These are phyloP conservation scores for Chlamydomonas eustigma DNA, from an alignment of 139 green algal species.

Conservation along the genomic window DNA sequence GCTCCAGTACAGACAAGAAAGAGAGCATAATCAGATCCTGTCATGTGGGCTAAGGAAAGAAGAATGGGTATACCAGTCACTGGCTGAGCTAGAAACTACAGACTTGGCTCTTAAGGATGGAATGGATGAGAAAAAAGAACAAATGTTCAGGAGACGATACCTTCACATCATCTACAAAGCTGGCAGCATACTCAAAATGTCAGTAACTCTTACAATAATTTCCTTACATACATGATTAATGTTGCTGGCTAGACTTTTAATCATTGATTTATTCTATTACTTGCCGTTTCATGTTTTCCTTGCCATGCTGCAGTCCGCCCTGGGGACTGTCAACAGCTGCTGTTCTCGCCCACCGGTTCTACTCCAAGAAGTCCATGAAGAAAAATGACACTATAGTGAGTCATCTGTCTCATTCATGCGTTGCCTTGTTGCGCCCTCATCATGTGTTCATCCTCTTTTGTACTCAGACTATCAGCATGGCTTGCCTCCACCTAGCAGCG, in stretches of 20 bases:
- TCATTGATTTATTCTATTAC: too few relatives aligned
- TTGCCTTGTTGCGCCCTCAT: background rate
- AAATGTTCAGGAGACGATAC: slow-evolving; percentile 27
- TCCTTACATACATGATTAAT: too few relatives aligned
- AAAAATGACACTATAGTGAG: slow-evolving; percentile 66
- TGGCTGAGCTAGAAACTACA: background rate
- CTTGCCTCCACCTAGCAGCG: slow-evolving; percentile 80
- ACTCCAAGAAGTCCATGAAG: slow-evolving; percentile 53
- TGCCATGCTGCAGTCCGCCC: background rate
- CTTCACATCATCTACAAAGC: slow-evolving; percentile 36
- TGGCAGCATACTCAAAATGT: slow-evolving; percentile 38
- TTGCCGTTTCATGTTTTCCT: too few relatives aligned
- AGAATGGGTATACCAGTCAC: background rate
- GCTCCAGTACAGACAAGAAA: too few relatives aligned
- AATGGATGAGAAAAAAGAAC: slow-evolving; percentile 29
- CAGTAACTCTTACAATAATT: slow-evolving; percentile 1
- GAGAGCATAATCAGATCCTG: background rate
- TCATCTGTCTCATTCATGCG: background rate
- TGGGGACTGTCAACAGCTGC: slow-evolving; percentile 23
- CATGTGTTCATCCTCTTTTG: too few relatives aligned
- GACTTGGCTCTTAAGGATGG: slow-evolving; percentile 19
- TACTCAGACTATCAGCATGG: slow-evolving; percentile 73
- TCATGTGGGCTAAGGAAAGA: background rate
- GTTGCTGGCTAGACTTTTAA: too few relatives aligned
- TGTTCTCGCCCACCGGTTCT: slow-evolving; percentile 68